Base-by-base conservation (phyloP, 352 stramenopile genomes). In the Pythium monospermum region DNA sequence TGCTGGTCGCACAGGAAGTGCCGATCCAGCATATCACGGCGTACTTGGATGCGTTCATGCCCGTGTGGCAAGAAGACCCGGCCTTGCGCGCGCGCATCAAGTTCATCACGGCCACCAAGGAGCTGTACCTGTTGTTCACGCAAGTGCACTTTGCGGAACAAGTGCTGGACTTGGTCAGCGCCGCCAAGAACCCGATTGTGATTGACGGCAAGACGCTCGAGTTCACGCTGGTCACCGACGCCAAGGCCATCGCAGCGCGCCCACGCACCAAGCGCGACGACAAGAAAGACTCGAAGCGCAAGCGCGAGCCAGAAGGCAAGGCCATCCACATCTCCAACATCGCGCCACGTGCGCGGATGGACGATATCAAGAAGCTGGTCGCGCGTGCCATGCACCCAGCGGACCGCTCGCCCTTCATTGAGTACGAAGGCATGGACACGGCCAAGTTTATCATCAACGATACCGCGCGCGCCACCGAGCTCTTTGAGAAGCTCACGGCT, bases 331-430 rank as follows among this genome's bases (percentile, higher is more conserved):
- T 94, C 53, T 87, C 82, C 18, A 85, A 89, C 67, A 85, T 94
- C 38, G 79, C 75, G 27, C 69, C 54, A 35, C 71, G 72, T 30
- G 81, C 87, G 33, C 77, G 76, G 36, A 61, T 92, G 36, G 72
- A 86, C 53, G 83, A 94, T 53, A 87, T 92, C 45, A 93, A 94
- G 74, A 78, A 91, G 59, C 62, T 91, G 3, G 53, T 95, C 38
- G 68, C 73, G 6, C 64, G 54, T 1, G 81, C 73, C 26, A 68
- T 84, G 54, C 73, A 75, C 23, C 55, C 75, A 2, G 53, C 57
- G 4, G 51, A 49, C 30, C 76, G 77, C 33, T 73, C 76, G 39
- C 83, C 81, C 18, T 94, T 79, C 60, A 79, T 94, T 40, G 77
- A 90, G 56, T 94, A 85, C 59, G 72, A 91, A 45, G 83, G 83